Evolutionary conservation across 306 rosid species (phyloP).

Genomic region (Albizia julibrissin): DNA sequence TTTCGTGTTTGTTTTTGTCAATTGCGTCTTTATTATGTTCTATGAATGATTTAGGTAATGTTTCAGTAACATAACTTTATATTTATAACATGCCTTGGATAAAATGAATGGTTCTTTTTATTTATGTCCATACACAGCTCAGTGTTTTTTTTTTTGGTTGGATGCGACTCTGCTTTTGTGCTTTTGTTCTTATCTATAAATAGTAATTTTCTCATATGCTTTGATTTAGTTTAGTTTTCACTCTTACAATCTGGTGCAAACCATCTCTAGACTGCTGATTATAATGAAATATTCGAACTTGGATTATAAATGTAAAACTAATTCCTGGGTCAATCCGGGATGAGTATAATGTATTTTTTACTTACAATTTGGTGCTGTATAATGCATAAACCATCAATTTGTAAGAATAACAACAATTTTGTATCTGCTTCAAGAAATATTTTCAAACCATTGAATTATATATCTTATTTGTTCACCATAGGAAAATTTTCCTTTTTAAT

Average conservation of each 20-base stretch:
- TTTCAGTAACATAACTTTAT: not conserved
- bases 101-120: not conserved
- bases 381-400: not conserved
- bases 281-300: not conserved
- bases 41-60: not conserved
- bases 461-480: not conserved
- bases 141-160: not conserved
- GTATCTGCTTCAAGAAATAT: not conserved
- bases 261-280: not conserved
- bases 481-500: not conserved
- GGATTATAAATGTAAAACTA: not conserved
- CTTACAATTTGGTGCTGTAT: not conserved
- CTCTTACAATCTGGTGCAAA: not conserved
- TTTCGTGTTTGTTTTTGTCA: not conserved
- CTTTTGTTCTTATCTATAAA: conserved; percentile 6
- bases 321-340: not conserved
- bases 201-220: not conserved
- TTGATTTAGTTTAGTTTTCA: not conserved
- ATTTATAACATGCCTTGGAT: not conserved
- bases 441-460: not conserved
- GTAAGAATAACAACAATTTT: not conserved
- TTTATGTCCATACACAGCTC: not conserved
- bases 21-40: not conserved
- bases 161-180: not conserved
- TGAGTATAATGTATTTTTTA: not conserved